phyloP scores from a whole-genome alignment of 768 basidiomycete species.

The Hygrophoropsis aurantiaca region DNA sequence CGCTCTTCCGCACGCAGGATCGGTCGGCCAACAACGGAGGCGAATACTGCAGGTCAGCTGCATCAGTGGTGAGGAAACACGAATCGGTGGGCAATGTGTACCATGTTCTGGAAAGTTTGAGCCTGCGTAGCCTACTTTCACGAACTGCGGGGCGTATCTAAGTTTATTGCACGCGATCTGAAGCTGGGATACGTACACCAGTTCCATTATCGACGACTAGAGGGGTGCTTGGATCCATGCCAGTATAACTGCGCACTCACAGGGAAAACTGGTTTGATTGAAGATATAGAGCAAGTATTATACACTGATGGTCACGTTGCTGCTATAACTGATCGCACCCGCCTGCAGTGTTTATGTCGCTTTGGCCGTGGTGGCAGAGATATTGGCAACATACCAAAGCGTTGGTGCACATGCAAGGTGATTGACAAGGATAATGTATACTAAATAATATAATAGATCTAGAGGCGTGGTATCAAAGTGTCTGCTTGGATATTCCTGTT shows the following conservation, averaged over 20 bases:
- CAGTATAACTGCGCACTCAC: not conserved
- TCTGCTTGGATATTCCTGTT: not conserved
- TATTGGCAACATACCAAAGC: not conserved
- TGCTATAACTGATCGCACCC: slow-evolving; percentile 1
- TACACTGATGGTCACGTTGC: not conserved
- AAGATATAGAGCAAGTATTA: not conserved
- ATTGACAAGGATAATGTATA: no score
- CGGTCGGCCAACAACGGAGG: slow-evolving; percentile 94
- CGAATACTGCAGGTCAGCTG: slow-evolving; percentile 64
- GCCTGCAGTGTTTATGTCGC: slow-evolving; percentile 15
- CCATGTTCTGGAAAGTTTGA: slow-evolving; percentile 96
- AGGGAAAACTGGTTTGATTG: not conserved
- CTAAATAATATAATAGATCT: not conserved
- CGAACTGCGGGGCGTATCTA: slow-evolving; percentile 55
- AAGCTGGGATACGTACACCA: slow-evolving; percentile 53
- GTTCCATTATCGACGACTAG: slow-evolving; percentile 89
- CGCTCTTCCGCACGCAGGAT: slow-evolving; percentile 98
- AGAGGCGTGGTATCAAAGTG: slow-evolving; percentile 4
- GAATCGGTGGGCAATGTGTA: slow-evolving; percentile 24
- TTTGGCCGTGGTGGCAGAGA: slow-evolving; percentile 13
- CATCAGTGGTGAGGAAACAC: not conserved
- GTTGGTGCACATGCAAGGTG: no score
- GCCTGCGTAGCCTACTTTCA: slow-evolving; percentile 88
- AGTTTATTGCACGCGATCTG: slow-evolving; percentile 7
- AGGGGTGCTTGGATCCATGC: slow-evolving; percentile 40